Base-by-base conservation (phyloP, 805 yeast species). In the Metschnikowia rubicola region DNA sequence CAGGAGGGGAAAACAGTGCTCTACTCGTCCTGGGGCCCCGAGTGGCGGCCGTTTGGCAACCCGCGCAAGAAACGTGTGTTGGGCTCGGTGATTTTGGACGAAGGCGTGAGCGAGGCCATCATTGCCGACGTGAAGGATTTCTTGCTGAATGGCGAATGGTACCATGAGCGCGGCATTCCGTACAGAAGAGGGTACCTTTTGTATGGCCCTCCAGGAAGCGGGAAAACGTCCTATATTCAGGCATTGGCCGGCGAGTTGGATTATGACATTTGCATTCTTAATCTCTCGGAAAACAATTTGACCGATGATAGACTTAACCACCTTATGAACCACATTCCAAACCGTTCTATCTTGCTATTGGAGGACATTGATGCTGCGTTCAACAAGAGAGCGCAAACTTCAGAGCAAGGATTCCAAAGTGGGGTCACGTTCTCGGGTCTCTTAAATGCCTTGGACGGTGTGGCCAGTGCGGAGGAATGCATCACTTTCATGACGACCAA, bases 351-450 rank as follows among this genome's bases (percentile, higher is more conserved):
- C 13, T 70, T 94, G 53, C 68, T 94, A 31, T 66, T 94, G 45
- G 99, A 94, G 65, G 99, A 94, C 64, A 83, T 94, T 34, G 99
- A 94, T 68, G 96, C 98, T 0, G 99, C 99, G 0, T 94, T 94
- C 69, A 85, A 82, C 58, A 80, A 83, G 58, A 78, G 99, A 60
- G 79, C 79, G 32, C 96, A 88, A 60, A 71, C 82, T 2, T 79
- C 75, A 8, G 97, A 89, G 15, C 75, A 80, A 54, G 96, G 97
- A 0, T 91, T 74, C 63, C 74, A 77, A 21, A 82, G 96, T 0
- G 96, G 96, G 15, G 97, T 94, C 11, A 94, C 99, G 2, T 94
- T 94, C 61, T 88, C 96, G 47, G 99, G 99, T 0, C 73, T 94
- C 39, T 70, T 94, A 50, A 94, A 94, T 63, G 96, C 99, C 0